Percentiles rank a stretch among this genome's conserved stretches.
Evolutionary conservation across 2,329 filamentous ascomycete genomes (phyloP).

Genomic region (Neocatenulostroma microsporum): DNA sequence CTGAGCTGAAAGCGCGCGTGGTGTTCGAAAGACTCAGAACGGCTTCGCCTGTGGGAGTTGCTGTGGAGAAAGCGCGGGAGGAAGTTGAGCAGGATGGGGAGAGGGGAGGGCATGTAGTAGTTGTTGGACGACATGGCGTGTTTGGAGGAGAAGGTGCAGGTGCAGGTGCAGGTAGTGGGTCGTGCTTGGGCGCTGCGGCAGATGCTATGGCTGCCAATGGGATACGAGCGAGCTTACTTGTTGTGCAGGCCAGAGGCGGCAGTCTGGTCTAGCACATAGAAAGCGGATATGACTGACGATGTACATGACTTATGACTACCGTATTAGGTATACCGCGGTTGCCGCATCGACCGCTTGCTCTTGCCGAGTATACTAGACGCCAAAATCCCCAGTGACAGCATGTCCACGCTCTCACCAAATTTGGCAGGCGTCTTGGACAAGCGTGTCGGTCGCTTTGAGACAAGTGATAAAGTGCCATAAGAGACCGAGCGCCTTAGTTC

Average conservation of each 20-base stretch:
- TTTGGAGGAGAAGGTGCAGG: neutral
- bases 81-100: slow-evolving; percentile 54
- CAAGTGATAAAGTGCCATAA: no score
- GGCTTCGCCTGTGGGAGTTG: slow-evolving; percentile 36
- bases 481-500: no score
- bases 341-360: no score
- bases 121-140: slow-evolving; percentile 49
- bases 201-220: slow-evolving; percentile 52
- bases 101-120: slow-evolving; percentile 64
- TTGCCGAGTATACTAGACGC: no score
- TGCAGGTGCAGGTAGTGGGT: slow-evolving; percentile 21
- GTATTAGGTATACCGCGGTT: no score
- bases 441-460: no score
- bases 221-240: slow-evolving; percentile 59
- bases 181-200: slow-evolving; percentile 53
- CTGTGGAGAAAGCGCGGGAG: slow-evolving; percentile 48
- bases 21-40: slow-evolving; percentile 48
- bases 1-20: slow-evolving; percentile 46
- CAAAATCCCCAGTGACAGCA: no score
- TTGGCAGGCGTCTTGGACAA: no score
- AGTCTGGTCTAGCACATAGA: neutral
- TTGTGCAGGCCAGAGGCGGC: slow-evolving; percentile 53
- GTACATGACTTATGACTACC: no score
- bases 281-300: neutral
- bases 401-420: no score